Percentiles rank a stretch among this genome's conserved stretches.
These are phyloP conservation scores for Hypoxylon sp. DNA, from an alignment of 2,329 filamentous ascomycete species.

Conservation along the genomic window DNA sequence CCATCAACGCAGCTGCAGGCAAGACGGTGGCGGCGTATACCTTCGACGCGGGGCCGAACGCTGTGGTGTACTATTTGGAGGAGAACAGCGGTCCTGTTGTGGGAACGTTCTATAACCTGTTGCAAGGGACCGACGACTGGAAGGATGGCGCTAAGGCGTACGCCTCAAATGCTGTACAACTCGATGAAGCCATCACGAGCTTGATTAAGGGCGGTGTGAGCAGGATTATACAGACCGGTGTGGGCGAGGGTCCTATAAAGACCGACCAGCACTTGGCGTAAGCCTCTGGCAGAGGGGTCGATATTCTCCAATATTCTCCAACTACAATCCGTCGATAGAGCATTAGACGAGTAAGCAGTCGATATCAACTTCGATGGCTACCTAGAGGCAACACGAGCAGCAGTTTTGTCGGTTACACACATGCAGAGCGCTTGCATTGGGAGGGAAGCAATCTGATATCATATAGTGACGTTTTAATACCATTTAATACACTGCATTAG, in stretches of 20 bases:
- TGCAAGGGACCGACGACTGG: conserved; percentile 79
- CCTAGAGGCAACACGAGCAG: not conserved
- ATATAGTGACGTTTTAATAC: conserved; percentile 9
- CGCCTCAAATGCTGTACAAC: conserved; percentile 64
- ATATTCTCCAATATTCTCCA: not conserved
- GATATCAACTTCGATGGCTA: conserved; percentile 28
- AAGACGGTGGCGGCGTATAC: conserved; percentile 92
- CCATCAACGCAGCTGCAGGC: conserved; percentile 85
- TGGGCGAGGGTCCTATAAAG: conserved; percentile 89
- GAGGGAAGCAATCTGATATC: conserved; percentile 11
- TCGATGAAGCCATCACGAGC: conserved; percentile 76
- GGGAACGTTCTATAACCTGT: conserved; percentile 80
- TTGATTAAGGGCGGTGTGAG: conserved; percentile 84
- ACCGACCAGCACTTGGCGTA: conserved; percentile 83
- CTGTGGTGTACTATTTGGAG: conserved; percentile 94
- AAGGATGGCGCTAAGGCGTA: conserved; percentile 70
- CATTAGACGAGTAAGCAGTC: conserved; percentile 6
- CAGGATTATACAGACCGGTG: conserved; percentile 90
- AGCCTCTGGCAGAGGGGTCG: conserved; percentile 56
- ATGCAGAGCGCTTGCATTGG: conserved; percentile 14
- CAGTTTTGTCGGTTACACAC: conserved; percentile 18
- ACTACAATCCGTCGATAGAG: not conserved
- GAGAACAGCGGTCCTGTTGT: conserved; percentile 80
- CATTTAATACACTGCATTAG: conserved; percentile 8
- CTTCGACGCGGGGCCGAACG: conserved; percentile 97